Evolutionary conservation across 768 basidiomycete species (phyloP), one percentile per base, ranked within the genome.

Genomic region (Pisolithus sp.): DNA sequence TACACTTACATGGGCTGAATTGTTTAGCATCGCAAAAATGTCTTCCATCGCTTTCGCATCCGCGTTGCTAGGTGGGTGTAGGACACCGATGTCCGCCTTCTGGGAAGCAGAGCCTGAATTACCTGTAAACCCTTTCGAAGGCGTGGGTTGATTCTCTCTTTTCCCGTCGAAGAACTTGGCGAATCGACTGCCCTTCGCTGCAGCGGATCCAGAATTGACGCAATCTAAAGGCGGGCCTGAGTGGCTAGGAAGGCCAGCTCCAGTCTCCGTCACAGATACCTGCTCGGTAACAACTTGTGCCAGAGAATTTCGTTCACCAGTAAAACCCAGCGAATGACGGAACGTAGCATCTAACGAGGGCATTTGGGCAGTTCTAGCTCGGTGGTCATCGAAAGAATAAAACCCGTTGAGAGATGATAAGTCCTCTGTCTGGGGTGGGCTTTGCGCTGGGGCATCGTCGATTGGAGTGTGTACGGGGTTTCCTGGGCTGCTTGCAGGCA

Each of bases 91-190:
- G 28, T 85, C 82, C 43, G 71, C 73, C 56, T 79, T 75, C 54
- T 73, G 79, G 46, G 68, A 64, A 41, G 69, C 73, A 48, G 63
- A 71, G 39, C 68, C 62, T 40, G 75, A 68, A 18, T 71, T 70
- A 30, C 67, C 68, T 9, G 67, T 66, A 37, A 71, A 68, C 24
- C 69, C 57, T 53, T 79, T 80, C 59, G 30, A 68, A 56, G 37
- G 67, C 57, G 18, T 54, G 34, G 54, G 57, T 50, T 57, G 67
- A 40, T 59, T 60, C 13, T 83, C 82, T 55, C 76, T 76, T 65
- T 87, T 89, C n/a, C 77, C 77, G 58, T 91, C 89, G 56, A 91
- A 92, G 67, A 90, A 89, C 63, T 90, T 92, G 30, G 88, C 89
- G 64, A 91, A 86, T 36, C 89, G 82, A 62, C 89, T 91, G 38